Percentiles rank a stretch among this genome's conserved stretches.
These are phyloP conservation scores for Arabidopsis lyrata DNA, from an alignment of 441 rosid species.

Conservation along the genomic window DNA sequence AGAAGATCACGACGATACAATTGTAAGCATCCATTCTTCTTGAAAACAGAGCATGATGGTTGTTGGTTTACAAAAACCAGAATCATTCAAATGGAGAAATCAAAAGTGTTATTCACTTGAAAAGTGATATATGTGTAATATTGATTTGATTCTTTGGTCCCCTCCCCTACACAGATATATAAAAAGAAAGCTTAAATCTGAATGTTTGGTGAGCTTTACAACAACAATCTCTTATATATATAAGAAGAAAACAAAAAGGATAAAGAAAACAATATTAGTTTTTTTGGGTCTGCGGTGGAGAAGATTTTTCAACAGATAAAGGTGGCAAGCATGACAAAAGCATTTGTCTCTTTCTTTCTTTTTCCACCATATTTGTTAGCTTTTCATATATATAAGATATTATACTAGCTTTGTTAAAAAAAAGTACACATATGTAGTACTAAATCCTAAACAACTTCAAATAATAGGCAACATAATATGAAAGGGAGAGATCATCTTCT, in stretches of 20 bases:
- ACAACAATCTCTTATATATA: constrained; percentile 21
- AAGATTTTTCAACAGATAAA: constrained; percentile 32
- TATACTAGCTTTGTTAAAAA: too few species aligned
- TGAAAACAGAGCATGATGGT: constrained; percentile 39
- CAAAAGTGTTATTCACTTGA: constrained; percentile 12
- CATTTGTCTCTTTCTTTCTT: constrained; percentile 38
- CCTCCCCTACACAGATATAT: constrained; percentile 11
- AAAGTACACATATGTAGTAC: too few species aligned
- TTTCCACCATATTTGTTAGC: constrained; percentile 26
- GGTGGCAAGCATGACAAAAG: constrained; percentile 45
- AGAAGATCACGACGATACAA: constrained; percentile 35
- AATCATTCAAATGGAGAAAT: constrained; percentile 34
- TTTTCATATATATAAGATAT: neutral
- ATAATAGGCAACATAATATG: too few species aligned
- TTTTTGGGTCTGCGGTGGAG: constrained; percentile 38
- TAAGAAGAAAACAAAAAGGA: constrained; percentile 32
- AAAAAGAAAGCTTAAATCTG: constrained; percentile 36
- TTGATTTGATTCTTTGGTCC: constrained; percentile 32
- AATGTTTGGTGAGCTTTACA: neutral
- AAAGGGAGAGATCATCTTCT: too few species aligned
- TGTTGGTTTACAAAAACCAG: constrained; percentile 14
- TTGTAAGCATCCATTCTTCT: constrained; percentile 43
- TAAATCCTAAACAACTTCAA: too few species aligned
- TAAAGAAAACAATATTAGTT: neutral
- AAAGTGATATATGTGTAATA: neutral